These are phyloP conservation scores for Amyloporia xantha DNA, from an alignment of 768 basidiomycete species.

Conservation along the genomic window DNA sequence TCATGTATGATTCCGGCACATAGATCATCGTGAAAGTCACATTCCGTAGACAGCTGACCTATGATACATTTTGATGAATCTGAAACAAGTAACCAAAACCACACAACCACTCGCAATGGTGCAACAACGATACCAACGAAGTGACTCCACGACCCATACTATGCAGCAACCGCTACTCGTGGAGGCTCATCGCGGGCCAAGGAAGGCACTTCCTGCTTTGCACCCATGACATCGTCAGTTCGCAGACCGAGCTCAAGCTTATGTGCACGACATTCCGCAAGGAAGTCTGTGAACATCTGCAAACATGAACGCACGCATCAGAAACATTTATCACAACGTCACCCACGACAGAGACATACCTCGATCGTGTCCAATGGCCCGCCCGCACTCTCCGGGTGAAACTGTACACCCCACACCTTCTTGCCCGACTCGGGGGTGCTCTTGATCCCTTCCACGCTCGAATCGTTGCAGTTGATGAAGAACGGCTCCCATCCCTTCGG, in stretches of 20 bases:
- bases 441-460: conserved; percentile 97
- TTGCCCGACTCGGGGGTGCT: conserved; percentile 85
- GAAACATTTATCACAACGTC: conserved; percentile 3
- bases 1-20: not conserved
- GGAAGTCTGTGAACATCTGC: conserved; percentile 93
- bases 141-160: no score
- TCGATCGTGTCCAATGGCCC: conserved; percentile 99
- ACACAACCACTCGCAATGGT: not conserved
- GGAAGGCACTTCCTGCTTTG: conserved; percentile 15
- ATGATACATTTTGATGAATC: not conserved
- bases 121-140: no score
- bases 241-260: conserved; percentile 29
- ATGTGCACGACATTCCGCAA: conserved; percentile 67
- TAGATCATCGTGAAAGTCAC: not conserved
- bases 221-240: conserved; percentile 14
- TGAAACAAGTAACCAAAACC: no score
- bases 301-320: not conserved
- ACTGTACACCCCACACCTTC: conserved; percentile 96
- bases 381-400: conserved; percentile 97
- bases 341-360: conserved; percentile 36
- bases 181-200: conserved; percentile 9
- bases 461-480: conserved; percentile 99
- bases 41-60: not conserved
- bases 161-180: conserved; percentile 24
- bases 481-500: conserved; percentile 97